Conservation (phyloP, 192 early-diverging fungal genomes). For the Cetraspora pellucida region DNA sequence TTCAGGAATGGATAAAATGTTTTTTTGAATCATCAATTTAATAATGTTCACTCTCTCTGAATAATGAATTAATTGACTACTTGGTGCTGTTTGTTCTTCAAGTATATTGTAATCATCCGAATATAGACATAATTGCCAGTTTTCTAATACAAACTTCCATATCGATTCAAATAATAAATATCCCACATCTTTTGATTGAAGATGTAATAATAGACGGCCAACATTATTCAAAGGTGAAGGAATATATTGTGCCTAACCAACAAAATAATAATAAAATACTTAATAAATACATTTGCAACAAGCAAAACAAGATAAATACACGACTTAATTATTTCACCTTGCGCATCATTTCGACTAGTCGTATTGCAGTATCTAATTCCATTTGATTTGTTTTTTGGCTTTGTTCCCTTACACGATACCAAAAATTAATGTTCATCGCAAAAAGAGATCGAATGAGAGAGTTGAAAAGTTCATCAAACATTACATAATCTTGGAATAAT, state of each 20-base stretch:
- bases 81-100: neutral
- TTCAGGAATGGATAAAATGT: conserved; percentile 15
- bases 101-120: neutral
- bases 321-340: neutral
- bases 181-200: conserved; percentile 11
- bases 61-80: neutral
- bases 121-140: conserved; percentile 27
- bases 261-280: conserved; percentile 1
- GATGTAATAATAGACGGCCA: neutral
- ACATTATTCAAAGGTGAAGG: conserved; percentile 1
- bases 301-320: too few species aligned
- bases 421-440: conserved; percentile 8
- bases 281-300: neutral
- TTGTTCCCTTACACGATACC: neutral
- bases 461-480: neutral
- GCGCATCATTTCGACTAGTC: neutral
- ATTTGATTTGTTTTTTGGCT: neutral
- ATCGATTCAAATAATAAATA: conserved; percentile 19
- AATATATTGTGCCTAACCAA: neutral
- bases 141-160: conserved; percentile 21
- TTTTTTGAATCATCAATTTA: conserved; percentile 12
- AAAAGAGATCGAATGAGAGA: neutral
- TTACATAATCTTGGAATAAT: neutral
- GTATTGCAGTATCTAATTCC: conserved; percentile 5
- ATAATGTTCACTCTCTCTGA: neutral